These are phyloP conservation scores for Paracorniculantispora psalliotae DNA, from an alignment of 2,329 filamentous ascomycete species.

Conservation along the genomic window DNA sequence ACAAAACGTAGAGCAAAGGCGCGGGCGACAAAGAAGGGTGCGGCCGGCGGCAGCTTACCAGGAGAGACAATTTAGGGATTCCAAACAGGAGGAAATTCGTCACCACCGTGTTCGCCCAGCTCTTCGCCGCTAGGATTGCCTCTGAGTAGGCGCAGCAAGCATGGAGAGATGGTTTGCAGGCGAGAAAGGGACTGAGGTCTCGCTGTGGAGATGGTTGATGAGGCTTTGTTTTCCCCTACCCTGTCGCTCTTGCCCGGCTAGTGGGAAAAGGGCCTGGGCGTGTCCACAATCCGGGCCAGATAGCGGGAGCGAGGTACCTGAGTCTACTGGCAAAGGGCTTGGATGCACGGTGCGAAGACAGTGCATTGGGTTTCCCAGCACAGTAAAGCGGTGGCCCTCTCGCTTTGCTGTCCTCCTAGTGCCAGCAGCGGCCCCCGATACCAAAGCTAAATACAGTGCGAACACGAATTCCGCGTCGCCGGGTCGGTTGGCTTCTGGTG, in stretches of 20 bases:
- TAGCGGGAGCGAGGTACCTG: constrained; percentile 16
- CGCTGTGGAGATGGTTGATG: constrained; percentile 31
- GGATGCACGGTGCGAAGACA: background rate
- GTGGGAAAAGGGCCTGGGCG: constrained; percentile 25
- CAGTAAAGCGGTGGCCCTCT: background rate
- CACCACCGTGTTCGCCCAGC: constrained; percentile 31
- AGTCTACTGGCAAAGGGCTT: background rate
- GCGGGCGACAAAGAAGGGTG: constrained; percentile 4
- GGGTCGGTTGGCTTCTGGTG: background rate
- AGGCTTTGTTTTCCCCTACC: constrained; percentile 39
- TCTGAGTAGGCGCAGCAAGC: constrained; percentile 34
- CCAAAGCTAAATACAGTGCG: background rate
- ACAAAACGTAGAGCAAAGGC: constrained; percentile 11
- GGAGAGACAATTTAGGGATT: constrained; percentile 10
- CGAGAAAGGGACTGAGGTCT: constrained; percentile 22
- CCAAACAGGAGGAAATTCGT: constrained; percentile 19
- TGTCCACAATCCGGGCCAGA: constrained; percentile 15
- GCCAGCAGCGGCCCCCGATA: background rate
- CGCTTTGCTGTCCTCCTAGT: background rate
- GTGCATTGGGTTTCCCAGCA: background rate
- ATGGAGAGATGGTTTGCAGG: constrained; percentile 25
- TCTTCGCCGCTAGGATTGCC: constrained; percentile 34
- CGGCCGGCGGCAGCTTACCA: constrained; percentile 5
- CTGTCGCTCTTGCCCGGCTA: constrained; percentile 28
- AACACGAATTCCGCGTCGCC: background rate